Base-by-base conservation (phyloP, 1,284 basidiomycete species). In the Jaminaea rosea region DNA sequence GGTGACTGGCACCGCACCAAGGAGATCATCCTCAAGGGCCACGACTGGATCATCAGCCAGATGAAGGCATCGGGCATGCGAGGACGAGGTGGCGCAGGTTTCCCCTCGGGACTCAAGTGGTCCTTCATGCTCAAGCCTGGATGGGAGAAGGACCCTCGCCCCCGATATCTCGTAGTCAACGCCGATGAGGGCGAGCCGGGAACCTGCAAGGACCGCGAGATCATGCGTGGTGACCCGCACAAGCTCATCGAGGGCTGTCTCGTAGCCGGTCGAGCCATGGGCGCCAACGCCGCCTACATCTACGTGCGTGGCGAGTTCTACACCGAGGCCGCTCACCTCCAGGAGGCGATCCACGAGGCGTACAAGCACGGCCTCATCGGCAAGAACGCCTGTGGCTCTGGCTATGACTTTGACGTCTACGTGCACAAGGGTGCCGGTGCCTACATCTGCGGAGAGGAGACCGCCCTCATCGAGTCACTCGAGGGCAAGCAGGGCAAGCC, bases 1-100 rank as follows among this genome's bases (percentile, higher is more conserved):
- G 93, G 93, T 41, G 92, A 97, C 79, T 98, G 93, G 94, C 92
- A 97, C 77, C 81, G 83, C 60, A 98, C 93, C 57, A 96, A 96
- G 77, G 93, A 96, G 58, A 94, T 97, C 66, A 62, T 98, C 42
- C 79, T 85, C 52, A 97, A 96, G 75, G 92, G 93, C 52, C 90
- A 98, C 78, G 82, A 83, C n/a, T 97, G 88, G 88, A 90, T 98
- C 69, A 97, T 98, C 60, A 84, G 93, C 74, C 84, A 84, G 50
- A 87, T 97, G 73, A 97, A 98, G 77, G 89, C 90, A 69, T 96
- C 91, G 13, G 93, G 93, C 49, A 81, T 98, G 44, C 84, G 93
- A 71, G 93, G 93, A 24, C 86, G 94, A 62, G 93, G 93, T 59
- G 93, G 94, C 57, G 94, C 93, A 50, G 93, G 94, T 42, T 98